Base-by-base conservation (phyloP, 2,329 filamentous ascomycete species). In the Colletotrichum cordylinicola region DNA sequence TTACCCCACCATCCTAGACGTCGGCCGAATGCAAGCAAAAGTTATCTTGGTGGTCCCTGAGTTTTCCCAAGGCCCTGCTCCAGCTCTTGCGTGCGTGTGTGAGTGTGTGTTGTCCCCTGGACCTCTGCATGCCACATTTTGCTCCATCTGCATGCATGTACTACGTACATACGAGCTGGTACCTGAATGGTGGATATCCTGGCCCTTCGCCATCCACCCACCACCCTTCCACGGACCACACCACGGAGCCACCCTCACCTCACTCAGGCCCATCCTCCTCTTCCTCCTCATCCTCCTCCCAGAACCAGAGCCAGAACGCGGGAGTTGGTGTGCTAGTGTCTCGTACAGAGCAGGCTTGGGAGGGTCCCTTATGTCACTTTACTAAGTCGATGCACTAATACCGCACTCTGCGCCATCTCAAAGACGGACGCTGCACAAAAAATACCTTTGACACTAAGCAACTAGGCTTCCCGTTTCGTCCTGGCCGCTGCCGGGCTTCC, bases 121-220 rank as follows among this genome's bases (percentile, higher is more conserved):
- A 69, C 56, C 43, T 73, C 39, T 62, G 56, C 70, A 55, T 73
- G 39, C 55, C 39, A 35, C 18, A 37, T 18, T 21, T 37, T 18
- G 21, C 37, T 31, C 71, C 33, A 39, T 66, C 21, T 39, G 69
- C 55, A 48, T 72, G 68, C 72, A 72, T 61, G 52, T 74, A 70
- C 60, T 62, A 21, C 24, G 13, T 61, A 66, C 68, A 64, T 48
- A 24, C 29, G 24, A 52, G 24, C 62, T 74, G 39, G 72, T 74
- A 74, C 72, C 72, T 74, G 72, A 74, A 66, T 72, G 72, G 72
- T 72, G 68, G 72, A 72, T 71, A 72, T 74, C 68, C 62, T 67
- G 29, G 37, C 37, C 33, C 56, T 64, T 64, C 58, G 62, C 55
- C 62, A 62, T 39, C 69, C 37, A 33, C n/a, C 24, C 55, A 35